Evolutionary conservation across 2,329 filamentous ascomycete genomes (phyloP), one percentile per base, ranked within the genome.

Genomic region (Colletotrichum eleusines): DNA sequence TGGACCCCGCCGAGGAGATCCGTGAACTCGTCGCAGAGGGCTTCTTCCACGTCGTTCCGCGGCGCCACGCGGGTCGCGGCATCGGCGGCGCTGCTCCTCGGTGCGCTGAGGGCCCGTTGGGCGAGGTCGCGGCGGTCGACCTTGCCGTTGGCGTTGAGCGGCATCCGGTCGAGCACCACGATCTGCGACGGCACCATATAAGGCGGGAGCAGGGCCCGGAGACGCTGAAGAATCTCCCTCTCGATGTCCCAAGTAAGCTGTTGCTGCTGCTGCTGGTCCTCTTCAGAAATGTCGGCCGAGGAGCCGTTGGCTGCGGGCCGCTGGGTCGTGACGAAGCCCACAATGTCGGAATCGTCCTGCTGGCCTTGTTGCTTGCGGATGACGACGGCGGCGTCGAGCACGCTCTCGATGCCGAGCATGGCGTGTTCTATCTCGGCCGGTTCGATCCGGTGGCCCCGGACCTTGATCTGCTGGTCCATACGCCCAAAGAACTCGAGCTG

Each of bases 401-500:
- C 73, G 6, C 23, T 6, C 5, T 60, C 48, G n/a, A 75, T 60
- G 1, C 14, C n/a, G 23, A 66, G 70, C 0, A 78, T 50, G 1
- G 58, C 66, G 4, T 74, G 72, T 16, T 79, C 77, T 2, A 79
- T 73, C 50, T 79, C 77, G 0, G 59, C 74, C 7, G 75, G 61
- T 63, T 80, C 78, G 26, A 79, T 67, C 4, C 78, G 76, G 11
- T 79, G 73, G 14, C 77, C 77, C 23, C 77, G 73, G 28, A 80
- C 69, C 66, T 80, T 80, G 62, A 78, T 68, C n/a, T 79, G 77
- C 8, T 59, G 53, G 20, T 80, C 77, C 8, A 76, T 74, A 12
- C 78, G 75, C 0, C 76, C 76, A 2, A 78, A 66, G 53, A 77
- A 78, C 50, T 78, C 77, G 1, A 79, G 35, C 2, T 71, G 51